Evolutionary conservation across 495 filamentous ascomycete species (phyloP), one percentile per base, ranked within the genome.

Genomic region (Penicillium cinerascens): DNA sequence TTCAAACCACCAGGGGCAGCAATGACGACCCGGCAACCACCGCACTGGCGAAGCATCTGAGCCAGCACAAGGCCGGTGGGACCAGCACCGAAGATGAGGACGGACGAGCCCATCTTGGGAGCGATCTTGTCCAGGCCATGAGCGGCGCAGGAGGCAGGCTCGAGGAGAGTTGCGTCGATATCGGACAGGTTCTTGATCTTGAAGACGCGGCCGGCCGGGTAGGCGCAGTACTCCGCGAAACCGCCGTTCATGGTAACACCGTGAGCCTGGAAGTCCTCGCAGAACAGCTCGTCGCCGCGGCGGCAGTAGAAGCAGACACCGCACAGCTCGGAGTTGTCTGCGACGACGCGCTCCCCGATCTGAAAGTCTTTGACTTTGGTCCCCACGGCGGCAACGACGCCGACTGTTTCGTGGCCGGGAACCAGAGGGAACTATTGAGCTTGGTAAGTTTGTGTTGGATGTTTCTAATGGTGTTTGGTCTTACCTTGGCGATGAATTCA

Each of bases 221-320:
- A 78, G 15, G 70, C 68, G 44, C 77, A 82, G 75, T 86, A 89
- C 61, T 87, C 85, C 39, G 85, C 86, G 55, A 88, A 87, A 17
- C 85, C 85, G 44, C 86, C 86, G 42, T 85, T 78, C 69, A 86
- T 70, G 51, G 74, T 77, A 40, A 85, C 83, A 45, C 84, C 84
- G 52, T 87, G 82, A 27, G 82, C 80, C 56, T 81, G 70, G 56
- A 86, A 86, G 66, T 87, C 73, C 70, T 89, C 86, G 61, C 86
- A 89, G 48, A 87, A 79, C 26, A 89, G 68, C 41, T 81, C 78
- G 52, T 87, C 74, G 26, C 85, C 86, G 42, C 82, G 80, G 48
- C 84, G 82, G 67, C 85, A 89, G 72, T 88, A 87, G 76, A 86
- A 87, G 69, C 86, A 89, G 55, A 82, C 76, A 25, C 79, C 78